Evolutionary conservation across 164 flowering plant species (phyloP).

Genomic region (Chimonanthus praecox): DNA sequence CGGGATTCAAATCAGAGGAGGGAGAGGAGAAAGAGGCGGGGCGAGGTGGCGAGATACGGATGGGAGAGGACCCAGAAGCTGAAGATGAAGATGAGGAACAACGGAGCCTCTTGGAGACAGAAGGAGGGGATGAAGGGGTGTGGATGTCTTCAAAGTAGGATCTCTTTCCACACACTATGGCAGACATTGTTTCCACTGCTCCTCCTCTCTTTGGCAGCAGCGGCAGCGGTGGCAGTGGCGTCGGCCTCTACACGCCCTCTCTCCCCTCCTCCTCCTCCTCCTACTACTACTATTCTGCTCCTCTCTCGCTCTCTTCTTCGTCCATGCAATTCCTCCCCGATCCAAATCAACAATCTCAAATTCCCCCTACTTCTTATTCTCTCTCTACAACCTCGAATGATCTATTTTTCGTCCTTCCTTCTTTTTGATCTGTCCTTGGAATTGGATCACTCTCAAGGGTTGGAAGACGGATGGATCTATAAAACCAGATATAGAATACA

Average conservation of each 20-base stretch:
- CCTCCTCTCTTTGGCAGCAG: constrained; percentile 1
- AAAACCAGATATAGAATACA: no score
- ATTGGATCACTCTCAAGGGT: no score
- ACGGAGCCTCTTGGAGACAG: constrained; percentile 36
- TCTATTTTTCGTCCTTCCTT: no score
- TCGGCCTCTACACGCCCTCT: constrained; percentile 5
- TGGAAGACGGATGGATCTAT: no score
- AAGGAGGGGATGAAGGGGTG: constrained; percentile 20
- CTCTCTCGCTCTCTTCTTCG: background rate
- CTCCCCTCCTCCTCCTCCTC: constrained; percentile 1
- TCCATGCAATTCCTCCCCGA: background rate
- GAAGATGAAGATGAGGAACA: constrained; percentile 29
- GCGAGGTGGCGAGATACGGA: constrained; percentile 1
- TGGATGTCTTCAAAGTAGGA: constrained; percentile 40
- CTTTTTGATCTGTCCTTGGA: no score
- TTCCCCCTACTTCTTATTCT: background rate
- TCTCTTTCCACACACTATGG: constrained; percentile 55
- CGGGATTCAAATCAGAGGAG: background rate
- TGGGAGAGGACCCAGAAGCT: constrained; percentile 10
- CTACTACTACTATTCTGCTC: background rate
- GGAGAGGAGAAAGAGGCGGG: background rate
- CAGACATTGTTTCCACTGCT: constrained; percentile 40
- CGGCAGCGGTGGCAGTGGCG: background rate
- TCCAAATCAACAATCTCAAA: background rate
- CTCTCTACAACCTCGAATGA: no score